Evolutionary conservation across 441 rosid genomes (phyloP), one percentile per base, ranked within the genome.

Genomic region (Breynia disticha): DNA sequence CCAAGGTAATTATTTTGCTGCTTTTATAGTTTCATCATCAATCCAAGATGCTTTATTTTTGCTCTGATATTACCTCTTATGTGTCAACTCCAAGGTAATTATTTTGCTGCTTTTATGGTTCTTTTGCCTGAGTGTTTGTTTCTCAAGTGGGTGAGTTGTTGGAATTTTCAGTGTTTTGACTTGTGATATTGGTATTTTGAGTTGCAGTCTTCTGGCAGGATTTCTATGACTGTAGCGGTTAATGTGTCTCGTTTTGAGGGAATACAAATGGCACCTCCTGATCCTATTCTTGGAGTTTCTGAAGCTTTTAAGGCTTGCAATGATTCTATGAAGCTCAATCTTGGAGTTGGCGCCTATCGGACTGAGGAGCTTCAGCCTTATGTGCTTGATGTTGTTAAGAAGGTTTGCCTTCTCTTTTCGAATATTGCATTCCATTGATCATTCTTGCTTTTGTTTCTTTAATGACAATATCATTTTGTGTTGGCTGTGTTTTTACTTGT

Each of bases 201-300:
- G 54, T 66, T 70, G 72, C 78, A 84, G 97, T 71, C 76, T 53
- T 55, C 44, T 59, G 79, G 79, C 43, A 66, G 87, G 58, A 72
- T 82, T 59, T 69, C 79, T 50, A 88, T 88, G 95, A 50, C 81
- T 49, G 70, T 66, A 45, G 75, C 88, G 11, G 81, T 78, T 38
- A 75, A 76, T 58, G 84, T 71, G 46, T 88, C 97, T 65, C 90
- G 88, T 60, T 88, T 91, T 55, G 91, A 88, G 69, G 84, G 82
- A 45, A 65, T 91, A 52, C 69, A 87, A 7, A 91, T 86, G 95
- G 98, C 97, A 49, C 97, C 98, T 13, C 97, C 98, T 11, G 98
- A 93, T 72, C 97, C 97, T 37, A 88, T 93, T 78, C 93, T 86
- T 64, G 98, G 98, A 64, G 96, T 93, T 63, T 84, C 95, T 10